These are phyloP conservation scores for Phytophthora agathidicida DNA, from an alignment of 352 stramenopile species.

Conservation along the genomic window DNA sequence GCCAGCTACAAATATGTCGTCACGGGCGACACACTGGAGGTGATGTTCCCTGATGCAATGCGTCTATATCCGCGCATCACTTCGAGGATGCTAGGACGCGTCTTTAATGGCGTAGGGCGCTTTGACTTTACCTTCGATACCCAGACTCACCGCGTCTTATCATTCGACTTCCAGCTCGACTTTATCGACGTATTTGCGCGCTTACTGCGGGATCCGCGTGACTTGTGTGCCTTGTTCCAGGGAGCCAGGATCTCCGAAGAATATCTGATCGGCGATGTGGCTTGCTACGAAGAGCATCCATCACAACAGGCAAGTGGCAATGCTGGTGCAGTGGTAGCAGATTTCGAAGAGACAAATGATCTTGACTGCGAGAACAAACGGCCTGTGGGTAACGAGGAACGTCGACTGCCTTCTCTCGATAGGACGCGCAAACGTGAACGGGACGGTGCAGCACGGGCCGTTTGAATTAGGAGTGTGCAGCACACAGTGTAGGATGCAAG, in stretches of 20 bases:
- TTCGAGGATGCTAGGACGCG: constrained; percentile 35
- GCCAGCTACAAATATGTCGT: constrained; percentile 51
- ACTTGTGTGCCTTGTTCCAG: constrained; percentile 48
- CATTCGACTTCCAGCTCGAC: constrained; percentile 54
- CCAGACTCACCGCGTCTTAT: constrained; percentile 39
- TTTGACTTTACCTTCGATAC: constrained; percentile 59
- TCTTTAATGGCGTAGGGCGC: constrained; percentile 33
- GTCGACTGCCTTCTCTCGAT: constrained; percentile 14
- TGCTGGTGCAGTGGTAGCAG: background rate
- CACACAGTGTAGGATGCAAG: too few species aligned
- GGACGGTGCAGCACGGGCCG: too few species aligned
- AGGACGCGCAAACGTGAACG: background rate
- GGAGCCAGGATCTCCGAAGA: constrained; percentile 56
- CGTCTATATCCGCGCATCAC: constrained; percentile 27
- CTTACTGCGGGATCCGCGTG: constrained; percentile 44
- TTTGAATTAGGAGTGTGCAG: background rate
- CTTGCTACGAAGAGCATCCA: constrained; percentile 24
- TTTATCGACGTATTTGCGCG: constrained; percentile 44
- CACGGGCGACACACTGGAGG: constrained; percentile 47
- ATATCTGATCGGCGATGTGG: constrained; percentile 52
- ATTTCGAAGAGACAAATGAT: background rate
- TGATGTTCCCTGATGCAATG: constrained; percentile 59
- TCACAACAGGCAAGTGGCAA: background rate
- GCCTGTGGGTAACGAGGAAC: background rate
- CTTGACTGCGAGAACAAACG: background rate